Evolutionary conservation across 495 filamentous ascomycete genomes (phyloP), one percentile per base, ranked within the genome.

Genomic region (Aspergillus egyptiacus): DNA sequence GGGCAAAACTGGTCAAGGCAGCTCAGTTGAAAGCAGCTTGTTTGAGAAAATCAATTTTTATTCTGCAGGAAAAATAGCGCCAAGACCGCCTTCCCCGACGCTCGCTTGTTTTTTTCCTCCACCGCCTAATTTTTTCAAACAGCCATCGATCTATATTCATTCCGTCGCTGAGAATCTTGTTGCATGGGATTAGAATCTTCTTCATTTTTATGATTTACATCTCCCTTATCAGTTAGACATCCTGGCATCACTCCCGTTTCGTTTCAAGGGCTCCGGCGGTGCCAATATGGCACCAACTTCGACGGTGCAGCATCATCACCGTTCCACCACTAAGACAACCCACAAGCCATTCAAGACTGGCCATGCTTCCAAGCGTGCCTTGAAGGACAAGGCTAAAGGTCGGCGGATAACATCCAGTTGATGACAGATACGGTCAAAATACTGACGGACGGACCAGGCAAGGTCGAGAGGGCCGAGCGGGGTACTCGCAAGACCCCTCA

Each of bases 341-440:
- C 80, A 95, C 67, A 98, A 98, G 71, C 56, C 84, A 6, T 98
- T 89, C 78, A 98, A 98, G 67, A 86, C 86, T 28, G 79, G 82
- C 54, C 87, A 95, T 73, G 79, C 91, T 5, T 91, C 89, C 35
- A 98, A 97, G 65, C 81, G 86, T 47, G 76, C 85, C 20, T 63
- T 96, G 51, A 88, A 89, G 55, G 83, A 95, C 28, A 70, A 80
- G 50, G 77, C 80, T 9, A 96, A 96, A 72, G 93, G 89, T 90
- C 45, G 60, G 25, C 14, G 23, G 31, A 27, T 23, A 48, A 36
- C 17, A 3, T 6, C 1, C 5, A 44, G 18, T 5, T 31, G 9
- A 6, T 31, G 0, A 17, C 19, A 23, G 5, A 18, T 49, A 24
- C 15, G 14, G 10, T 18, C 13, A 20, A 35, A 20, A 20, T 27